Base-by-base conservation (phyloP, 192 early-diverging fungal genomes). In the Coemansia sp. region DNA sequence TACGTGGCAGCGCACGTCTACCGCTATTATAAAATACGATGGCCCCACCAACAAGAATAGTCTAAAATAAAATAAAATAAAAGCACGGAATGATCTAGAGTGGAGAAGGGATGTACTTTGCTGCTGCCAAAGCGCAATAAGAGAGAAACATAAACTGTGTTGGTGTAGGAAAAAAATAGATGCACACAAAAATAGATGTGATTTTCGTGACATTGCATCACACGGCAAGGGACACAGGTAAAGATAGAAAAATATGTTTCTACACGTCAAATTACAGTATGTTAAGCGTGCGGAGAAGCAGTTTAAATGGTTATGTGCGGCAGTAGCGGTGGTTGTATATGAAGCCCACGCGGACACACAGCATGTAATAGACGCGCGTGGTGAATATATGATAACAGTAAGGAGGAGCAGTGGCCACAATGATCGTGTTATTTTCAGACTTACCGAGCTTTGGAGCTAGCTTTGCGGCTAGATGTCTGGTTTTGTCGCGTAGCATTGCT, bases 401-500 rank as follows among this genome's bases (percentile, higher is more conserved):
- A 46, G 44, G 5, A 18, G 5, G 10, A 18, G 44, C 44, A 46
- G 5, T 41, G 12, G 39, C 44, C 1, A 14, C 16, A 46, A 18
- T 1, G 14, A 18, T 46, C 0, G 11, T 18, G 16, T 14, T 46
- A 18, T 46, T 7, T 46, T 46, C 15, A 41, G 6, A 74, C 77
- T 16, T 72, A 81, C 78, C 45, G 43, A 63, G 66, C 67, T 72
- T 73, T 64, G 76, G 76, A 65, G 59, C 63, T 14, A 70, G 60
- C 64, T 73, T 81, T 58, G 68, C 72, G 41, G 73, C 73, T 58
- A 81, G 55, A 60, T 81, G 78, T 33, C 73, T 68, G 63, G 78
- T 76, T 59, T 72, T 72, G 59, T 71, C 67, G 43, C 78, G 73
- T 18, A 81, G 73, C 78, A 81, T 69, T 2, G 67, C 63, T 3